Conservation (phyloP, 23 red algal genomes). For the Porphyridium purpureum region DNA sequence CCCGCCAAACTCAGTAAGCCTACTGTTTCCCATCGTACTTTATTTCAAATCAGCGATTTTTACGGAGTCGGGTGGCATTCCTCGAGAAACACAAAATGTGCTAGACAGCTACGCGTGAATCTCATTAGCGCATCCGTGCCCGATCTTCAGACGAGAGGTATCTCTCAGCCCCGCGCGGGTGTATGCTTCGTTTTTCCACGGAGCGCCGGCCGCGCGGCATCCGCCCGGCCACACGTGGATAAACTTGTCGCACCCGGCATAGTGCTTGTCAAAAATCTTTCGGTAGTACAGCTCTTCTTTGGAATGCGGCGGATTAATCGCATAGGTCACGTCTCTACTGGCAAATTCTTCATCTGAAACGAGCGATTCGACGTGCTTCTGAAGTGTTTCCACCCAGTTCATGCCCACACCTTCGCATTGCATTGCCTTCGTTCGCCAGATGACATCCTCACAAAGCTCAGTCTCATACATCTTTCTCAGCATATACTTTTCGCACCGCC, state of each 20-base stretch:
- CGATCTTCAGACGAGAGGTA: too few relatives aligned
- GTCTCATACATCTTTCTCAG: slow-evolving; percentile 34
- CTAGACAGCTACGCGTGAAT: too few relatives aligned
- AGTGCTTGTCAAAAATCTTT: slow-evolving; percentile 77
- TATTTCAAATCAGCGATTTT: too few relatives aligned
- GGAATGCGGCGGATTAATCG: slow-evolving; percentile 61
- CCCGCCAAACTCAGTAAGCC: too few relatives aligned
- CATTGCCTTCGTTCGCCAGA: slow-evolving; percentile 90
- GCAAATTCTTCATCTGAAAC: slow-evolving; percentile 56
- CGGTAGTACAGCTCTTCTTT: slow-evolving; percentile 95
- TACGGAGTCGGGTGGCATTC: too few relatives aligned
- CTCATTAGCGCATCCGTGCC: too few relatives aligned
- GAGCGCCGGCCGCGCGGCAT: neutral
- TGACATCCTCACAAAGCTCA: slow-evolving; percentile 69
- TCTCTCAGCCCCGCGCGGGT: slow-evolving; percentile 1
- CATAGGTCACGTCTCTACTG: slow-evolving; percentile 14
- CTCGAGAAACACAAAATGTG: too few relatives aligned
- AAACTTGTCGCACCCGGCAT: slow-evolving; percentile 21
- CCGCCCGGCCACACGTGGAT: slow-evolving; percentile 1
- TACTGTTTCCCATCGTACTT: too few relatives aligned
- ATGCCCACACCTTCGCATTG: slow-evolving; percentile 80
- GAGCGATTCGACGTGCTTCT: slow-evolving; percentile 41
- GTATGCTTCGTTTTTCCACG: neutral
- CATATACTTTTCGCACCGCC: slow-evolving; percentile 56
- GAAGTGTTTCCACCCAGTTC: slow-evolving; percentile 93